Percentiles rank a stretch among this genome's conserved stretches.
Evolutionary conservation across 352 stramenopile genomes (phyloP).

Genomic region (Phytophthora sp.): DNA sequence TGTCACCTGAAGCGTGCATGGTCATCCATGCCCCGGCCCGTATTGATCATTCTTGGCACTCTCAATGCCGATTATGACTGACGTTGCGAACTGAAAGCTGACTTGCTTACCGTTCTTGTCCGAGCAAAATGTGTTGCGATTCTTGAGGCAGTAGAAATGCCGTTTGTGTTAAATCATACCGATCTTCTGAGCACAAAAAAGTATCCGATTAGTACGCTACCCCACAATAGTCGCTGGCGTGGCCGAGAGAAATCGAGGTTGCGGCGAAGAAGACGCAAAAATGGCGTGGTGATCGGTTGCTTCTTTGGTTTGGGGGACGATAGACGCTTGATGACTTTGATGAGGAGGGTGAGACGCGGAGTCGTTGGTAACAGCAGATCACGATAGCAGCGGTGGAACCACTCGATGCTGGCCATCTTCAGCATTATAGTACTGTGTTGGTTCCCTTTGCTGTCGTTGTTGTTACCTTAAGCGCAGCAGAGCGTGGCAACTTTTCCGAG

Average conservation of each 20-base stretch:
- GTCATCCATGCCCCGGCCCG: conserved; percentile 14
- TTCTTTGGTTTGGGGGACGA: conserved; percentile 8
- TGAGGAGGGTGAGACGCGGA: neutral
- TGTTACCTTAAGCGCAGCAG: conserved; percentile 3
- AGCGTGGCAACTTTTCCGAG: conserved; percentile 1
- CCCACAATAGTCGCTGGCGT: conserved; percentile 13
- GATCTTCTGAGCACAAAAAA: conserved; percentile 26
- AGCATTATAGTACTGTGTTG: conserved; percentile 7
- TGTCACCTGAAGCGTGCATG: conserved; percentile 22
- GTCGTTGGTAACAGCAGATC: neutral
- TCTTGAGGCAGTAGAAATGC: conserved; percentile 19
- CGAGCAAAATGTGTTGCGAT: conserved; percentile 17
- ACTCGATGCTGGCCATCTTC: conserved; percentile 3
- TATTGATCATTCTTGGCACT: conserved; percentile 25
- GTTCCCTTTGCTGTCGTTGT: neutral
- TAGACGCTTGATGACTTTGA: conserved; percentile 11
- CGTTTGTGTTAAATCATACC: neutral
- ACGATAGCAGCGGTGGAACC: neutral
- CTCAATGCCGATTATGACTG: conserved; percentile 17
- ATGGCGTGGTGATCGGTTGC: conserved; percentile 17
- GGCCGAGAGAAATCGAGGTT: conserved; percentile 11
- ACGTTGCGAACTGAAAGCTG: neutral
- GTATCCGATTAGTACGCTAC: conserved; percentile 15
- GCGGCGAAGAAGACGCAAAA: conserved; percentile 10
- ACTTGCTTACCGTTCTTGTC: conserved; percentile 17